These are phyloP conservation scores for Serendipita vermifera DNA, from an alignment of 768 basidiomycete genomes.

Conservation along the genomic window DNA sequence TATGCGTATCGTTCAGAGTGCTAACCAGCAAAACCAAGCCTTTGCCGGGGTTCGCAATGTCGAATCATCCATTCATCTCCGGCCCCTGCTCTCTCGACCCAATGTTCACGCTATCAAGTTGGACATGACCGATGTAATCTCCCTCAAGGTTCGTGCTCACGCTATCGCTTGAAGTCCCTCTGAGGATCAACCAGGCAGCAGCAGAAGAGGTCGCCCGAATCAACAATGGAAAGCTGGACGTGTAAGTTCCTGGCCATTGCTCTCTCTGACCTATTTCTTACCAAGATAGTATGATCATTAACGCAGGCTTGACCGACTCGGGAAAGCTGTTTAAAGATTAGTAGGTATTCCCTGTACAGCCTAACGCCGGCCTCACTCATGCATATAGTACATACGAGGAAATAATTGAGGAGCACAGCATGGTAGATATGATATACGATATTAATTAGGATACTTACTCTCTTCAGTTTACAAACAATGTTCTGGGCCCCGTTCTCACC, in stretches of 20 bases:
- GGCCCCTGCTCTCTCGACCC: constrained; percentile 9
- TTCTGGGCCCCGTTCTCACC: constrained; percentile 15
- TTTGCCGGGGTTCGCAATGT: constrained; percentile 23
- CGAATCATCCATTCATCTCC: constrained; percentile 15
- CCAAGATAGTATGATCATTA: no score
- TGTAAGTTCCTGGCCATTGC: no score
- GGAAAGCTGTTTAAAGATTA: constrained; percentile 4
- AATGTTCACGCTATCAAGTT: constrained; percentile 28
- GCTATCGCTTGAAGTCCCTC: no score
- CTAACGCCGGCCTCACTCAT: neutral
- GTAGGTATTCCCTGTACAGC: neutral
- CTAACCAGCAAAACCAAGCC: constrained; percentile 15
- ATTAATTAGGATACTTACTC: no score
- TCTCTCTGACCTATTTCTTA: no score
- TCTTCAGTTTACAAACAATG: constrained; percentile 15
- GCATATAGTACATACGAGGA: neutral
- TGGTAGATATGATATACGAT: no score
- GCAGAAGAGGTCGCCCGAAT: constrained; percentile 10
- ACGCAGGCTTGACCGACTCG: constrained; percentile 1
- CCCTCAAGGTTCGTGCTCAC: constrained; percentile 21
- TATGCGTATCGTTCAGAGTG: no score
- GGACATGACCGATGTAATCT: constrained; percentile 24
- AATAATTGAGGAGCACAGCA: no score
- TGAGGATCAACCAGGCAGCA: constrained; percentile 10
- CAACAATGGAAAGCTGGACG: constrained; percentile 13